These are phyloP conservation scores for Macaranga tanarius DNA, from an alignment of 441 rosid genomes.

Conservation along the genomic window DNA sequence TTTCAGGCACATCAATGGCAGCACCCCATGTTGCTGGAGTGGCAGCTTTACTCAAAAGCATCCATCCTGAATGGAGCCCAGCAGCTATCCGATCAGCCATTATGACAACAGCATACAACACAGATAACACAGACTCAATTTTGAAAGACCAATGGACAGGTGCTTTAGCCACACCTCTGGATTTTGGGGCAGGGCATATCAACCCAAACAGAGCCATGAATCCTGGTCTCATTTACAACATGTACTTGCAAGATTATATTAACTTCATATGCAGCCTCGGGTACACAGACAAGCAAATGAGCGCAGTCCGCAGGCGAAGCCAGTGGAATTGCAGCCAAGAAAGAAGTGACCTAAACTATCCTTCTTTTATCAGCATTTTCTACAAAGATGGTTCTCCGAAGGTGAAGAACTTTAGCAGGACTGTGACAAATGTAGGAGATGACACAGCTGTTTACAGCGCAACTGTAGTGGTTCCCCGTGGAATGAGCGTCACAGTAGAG, in stretches of 20 bases:
- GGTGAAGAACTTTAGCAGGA: conserved; percentile 42
- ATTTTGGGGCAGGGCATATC: conserved; percentile 63
- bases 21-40: conserved; percentile 88
- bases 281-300: conserved; percentile 37
- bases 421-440: conserved; percentile 58
- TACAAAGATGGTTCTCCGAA: conserved; percentile 24
- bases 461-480: conserved; percentile 12
- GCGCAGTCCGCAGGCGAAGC: conserved; percentile 28
- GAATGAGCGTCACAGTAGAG: conserved; percentile 30
- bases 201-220: conserved; percentile 64
- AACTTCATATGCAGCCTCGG: conserved; percentile 51
- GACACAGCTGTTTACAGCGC: conserved; percentile 30
- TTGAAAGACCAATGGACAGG: conserved; percentile 33
- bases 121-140: conserved; percentile 35
- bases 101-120: conserved; percentile 61
- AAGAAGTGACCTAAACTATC: conserved; percentile 58
- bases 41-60: conserved; percentile 67
- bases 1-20: conserved; percentile 92
- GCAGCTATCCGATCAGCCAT: conserved; percentile 87
- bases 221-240: conserved; percentile 68
- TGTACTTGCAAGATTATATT: conserved; percentile 49
- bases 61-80: conserved; percentile 67
- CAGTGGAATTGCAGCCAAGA: conserved; percentile 40
- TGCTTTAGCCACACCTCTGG: conserved; percentile 47
- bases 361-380: conserved; percentile 51